Conservation (phyloP, 1,284 basidiomycete species). For the Cutaneotrichosporon cavernicola region DNA sequence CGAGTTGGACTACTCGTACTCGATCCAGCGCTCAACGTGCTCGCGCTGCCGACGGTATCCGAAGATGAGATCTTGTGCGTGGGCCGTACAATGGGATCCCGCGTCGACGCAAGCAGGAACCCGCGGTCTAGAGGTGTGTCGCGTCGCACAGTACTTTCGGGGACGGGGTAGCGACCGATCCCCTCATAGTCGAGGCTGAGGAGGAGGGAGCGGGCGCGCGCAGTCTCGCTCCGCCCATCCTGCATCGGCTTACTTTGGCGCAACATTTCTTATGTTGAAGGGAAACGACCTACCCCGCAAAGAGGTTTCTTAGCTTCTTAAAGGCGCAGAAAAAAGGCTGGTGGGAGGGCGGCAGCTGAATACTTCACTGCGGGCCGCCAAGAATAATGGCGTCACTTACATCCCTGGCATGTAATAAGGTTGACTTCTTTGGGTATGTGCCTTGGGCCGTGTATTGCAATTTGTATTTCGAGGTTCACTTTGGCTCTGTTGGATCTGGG, state of each 20-base stretch:
- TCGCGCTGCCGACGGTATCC: neutral
- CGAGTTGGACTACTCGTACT: neutral
- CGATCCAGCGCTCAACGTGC: neutral
- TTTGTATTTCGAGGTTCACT: no score
- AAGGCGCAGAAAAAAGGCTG: neutral
- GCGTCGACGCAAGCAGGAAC: neutral
- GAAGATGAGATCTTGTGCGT: neutral
- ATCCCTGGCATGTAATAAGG: no score
- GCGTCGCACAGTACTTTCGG: neutral
- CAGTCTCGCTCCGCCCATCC: neutral
- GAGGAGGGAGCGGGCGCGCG: neutral
- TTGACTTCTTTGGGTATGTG: neutral
- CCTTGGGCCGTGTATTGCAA: no score
- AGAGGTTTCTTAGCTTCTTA: neutral
- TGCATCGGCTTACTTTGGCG: conserved; percentile 2
- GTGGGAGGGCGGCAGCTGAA: neutral
- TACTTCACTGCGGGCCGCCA: neutral
- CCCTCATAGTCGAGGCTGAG: conserved; percentile 8
- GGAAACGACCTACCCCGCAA: neutral
- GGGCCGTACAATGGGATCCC: neutral
- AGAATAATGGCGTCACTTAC: neutral
- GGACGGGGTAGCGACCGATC: neutral
- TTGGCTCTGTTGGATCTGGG: no score
- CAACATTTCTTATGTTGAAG: neutral
- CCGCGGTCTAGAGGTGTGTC: neutral